phyloP scores from a whole-genome alignment of 1,139 yeast genomes.

The Candida sp. region DNA sequence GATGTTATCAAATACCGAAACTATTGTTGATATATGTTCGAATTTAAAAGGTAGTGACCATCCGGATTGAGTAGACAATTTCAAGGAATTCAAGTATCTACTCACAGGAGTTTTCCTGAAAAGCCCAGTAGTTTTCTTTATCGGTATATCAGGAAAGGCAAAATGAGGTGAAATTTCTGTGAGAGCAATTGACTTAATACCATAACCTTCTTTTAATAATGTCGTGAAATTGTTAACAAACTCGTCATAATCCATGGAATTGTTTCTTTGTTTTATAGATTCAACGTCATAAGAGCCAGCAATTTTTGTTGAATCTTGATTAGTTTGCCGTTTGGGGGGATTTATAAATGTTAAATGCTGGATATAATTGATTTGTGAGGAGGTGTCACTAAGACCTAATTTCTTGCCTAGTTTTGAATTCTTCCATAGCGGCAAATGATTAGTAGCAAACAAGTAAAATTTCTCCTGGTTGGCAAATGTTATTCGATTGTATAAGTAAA shows the following conservation, averaged over 20 bases:
- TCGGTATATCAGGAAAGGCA: constrained; percentile 32
- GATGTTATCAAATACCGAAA: constrained; percentile 42
- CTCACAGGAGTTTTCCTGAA: constrained; percentile 15
- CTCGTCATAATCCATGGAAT: constrained; percentile 19
- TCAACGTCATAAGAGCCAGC: constrained; percentile 40
- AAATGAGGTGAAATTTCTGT: constrained; percentile 52
- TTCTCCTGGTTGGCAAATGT: constrained; percentile 19
- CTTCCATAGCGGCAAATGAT: constrained; percentile 18
- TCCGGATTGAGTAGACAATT: constrained; percentile 41
- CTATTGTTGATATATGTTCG: constrained; percentile 22
- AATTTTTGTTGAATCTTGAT: constrained; percentile 24
- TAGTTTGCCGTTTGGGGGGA: constrained; percentile 28
- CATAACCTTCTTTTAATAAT: constrained; percentile 30
- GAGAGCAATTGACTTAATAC: constrained; percentile 25
- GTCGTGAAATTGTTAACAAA: constrained; percentile 20
- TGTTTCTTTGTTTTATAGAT: constrained; percentile 13
- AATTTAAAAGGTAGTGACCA: constrained; percentile 49
- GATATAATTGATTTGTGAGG: constrained; percentile 2
- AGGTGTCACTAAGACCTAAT: constrained; percentile 19
- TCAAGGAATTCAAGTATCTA: constrained; percentile 20
- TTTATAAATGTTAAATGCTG: constrained; percentile 17
- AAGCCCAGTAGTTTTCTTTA: constrained; percentile 5
- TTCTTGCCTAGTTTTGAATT: constrained; percentile 12
- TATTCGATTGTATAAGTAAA: constrained; percentile 32
- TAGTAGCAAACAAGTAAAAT: constrained; percentile 30